Evolutionary conservation across 176 grass and related monocot genomes (phyloP).

Genomic region (Ananas comosus): DNA sequence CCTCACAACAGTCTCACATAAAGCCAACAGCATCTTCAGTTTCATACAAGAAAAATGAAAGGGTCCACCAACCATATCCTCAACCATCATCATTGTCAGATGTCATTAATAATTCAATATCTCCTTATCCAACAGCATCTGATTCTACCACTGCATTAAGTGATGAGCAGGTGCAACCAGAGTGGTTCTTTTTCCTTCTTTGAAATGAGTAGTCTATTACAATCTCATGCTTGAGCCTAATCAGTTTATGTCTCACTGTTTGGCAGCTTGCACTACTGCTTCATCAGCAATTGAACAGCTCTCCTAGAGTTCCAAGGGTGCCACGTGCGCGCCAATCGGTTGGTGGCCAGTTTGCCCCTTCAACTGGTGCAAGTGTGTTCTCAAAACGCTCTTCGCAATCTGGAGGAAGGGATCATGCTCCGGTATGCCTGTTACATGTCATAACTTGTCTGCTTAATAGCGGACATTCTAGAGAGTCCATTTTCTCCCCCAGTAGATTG

Average conservation of each 20-base stretch:
- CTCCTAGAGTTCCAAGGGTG: constrained; percentile 94
- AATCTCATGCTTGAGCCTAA: constrained; percentile 21
- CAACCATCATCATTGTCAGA: constrained; percentile 41
- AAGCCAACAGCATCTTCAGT: constrained; percentile 41
- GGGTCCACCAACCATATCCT: constrained; percentile 34
- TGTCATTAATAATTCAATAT: constrained; percentile 33
- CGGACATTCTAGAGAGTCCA: too few species aligned
- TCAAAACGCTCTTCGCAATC: constrained; percentile 71
- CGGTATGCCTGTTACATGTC: constrained; percentile 33
- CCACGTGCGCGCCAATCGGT: constrained; percentile 66
- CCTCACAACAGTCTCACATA: constrained; percentile 42
- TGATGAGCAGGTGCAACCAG: constrained; percentile 74
- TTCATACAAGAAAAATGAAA: constrained; percentile 64
- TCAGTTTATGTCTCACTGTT: constrained; percentile 17
- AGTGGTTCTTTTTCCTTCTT: constrained; percentile 2
- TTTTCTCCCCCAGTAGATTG: too few species aligned
- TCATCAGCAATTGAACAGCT: constrained; percentile 99
- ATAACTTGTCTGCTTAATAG: background rate
- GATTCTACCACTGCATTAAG: constrained; percentile 59
- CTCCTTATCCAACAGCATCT: constrained; percentile 29
- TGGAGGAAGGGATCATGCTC: constrained; percentile 62
- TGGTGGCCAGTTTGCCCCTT: constrained; percentile 40
- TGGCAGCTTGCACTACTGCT: constrained; percentile 85
- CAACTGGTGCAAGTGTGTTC: constrained; percentile 49
- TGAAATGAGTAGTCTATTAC: background rate